These are phyloP conservation scores for Cadophora malorum DNA, from an alignment of 2,329 filamentous ascomycete species.

Conservation along the genomic window DNA sequence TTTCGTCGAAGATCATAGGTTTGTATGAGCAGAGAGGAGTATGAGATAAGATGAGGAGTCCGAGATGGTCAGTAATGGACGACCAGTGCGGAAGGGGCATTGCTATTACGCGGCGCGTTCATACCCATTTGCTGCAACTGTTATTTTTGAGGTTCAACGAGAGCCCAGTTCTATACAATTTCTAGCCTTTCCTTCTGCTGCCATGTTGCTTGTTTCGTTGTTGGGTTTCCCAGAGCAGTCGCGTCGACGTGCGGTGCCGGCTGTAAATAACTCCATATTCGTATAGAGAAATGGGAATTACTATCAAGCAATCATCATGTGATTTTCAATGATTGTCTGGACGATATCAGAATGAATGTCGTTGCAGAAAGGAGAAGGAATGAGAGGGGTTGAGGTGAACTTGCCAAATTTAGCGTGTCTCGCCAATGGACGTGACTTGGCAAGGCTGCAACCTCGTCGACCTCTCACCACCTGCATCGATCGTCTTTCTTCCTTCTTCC, in stretches of 20 bases:
- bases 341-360: not conserved
- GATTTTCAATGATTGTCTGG: too few relatives aligned
- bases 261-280: not conserved
- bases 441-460: conserved; percentile 10
- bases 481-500: not conserved
- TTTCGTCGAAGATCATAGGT: not conserved
- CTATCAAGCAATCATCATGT: too few relatives aligned
- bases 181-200: not conserved
- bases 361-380: conserved; percentile 7
- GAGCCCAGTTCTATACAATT: not conserved
- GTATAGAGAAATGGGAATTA: not conserved
- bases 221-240: not conserved
- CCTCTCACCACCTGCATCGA: not conserved
- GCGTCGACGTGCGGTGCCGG: not conserved
- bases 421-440: not conserved
- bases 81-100: too few relatives aligned
- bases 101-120: not conserved
- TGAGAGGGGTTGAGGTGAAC: not conserved
- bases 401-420: conserved; percentile 7
- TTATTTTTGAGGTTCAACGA: not conserved
- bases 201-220: not conserved
- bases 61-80: too few relatives aligned
- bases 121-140: not conserved
- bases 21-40: not conserved
- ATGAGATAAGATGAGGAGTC: too few relatives aligned